Evolutionary conservation across 306 rosid genomes (phyloP).

Genomic region (Casuarina cunninghamiana): DNA sequence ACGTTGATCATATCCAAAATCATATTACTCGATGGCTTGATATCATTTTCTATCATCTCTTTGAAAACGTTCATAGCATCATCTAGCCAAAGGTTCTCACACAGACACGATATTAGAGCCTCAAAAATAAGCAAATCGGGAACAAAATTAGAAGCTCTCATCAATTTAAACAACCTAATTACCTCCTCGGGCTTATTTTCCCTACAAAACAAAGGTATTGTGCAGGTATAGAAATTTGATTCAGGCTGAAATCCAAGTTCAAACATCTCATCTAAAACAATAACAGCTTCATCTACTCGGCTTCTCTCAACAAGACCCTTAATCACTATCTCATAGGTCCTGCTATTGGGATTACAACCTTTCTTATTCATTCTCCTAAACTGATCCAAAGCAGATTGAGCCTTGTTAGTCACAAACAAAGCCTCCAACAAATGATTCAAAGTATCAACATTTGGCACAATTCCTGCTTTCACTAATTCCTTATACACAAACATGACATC

Average conservation of each 20-base stretch:
- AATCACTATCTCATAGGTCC: constrained; percentile 65
- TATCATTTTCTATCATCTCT: constrained; percentile 53
- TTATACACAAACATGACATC: constrained; percentile 75
- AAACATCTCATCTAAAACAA: constrained; percentile 48
- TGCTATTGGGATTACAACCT: constrained; percentile 69
- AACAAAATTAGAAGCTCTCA: constrained; percentile 58
- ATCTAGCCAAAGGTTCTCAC: constrained; percentile 58
- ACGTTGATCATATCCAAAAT: constrained; percentile 45
- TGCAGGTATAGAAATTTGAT: constrained; percentile 55
- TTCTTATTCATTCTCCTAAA: constrained; percentile 76
- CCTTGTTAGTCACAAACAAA: constrained; percentile 40
- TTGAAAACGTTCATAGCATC: constrained; percentile 47
- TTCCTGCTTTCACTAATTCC: constrained; percentile 80
- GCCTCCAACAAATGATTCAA: constrained; percentile 74
- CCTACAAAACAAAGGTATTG: constrained; percentile 68
- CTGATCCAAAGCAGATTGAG: constrained; percentile 74
- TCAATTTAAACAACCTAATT: constrained; percentile 54
- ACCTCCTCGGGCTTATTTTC: constrained; percentile 59
- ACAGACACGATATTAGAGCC: constrained; percentile 55
- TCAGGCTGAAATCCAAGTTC: constrained; percentile 46
- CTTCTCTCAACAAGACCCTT: constrained; percentile 48
- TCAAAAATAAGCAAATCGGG: constrained; percentile 48
- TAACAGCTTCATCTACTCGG: constrained; percentile 65
- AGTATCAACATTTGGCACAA: constrained; percentile 59
- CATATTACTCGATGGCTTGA: constrained; percentile 28